Base-by-base conservation (phyloP, 2,329 filamentous ascomycete genomes). In the Colletotrichum sansevieriae region DNA sequence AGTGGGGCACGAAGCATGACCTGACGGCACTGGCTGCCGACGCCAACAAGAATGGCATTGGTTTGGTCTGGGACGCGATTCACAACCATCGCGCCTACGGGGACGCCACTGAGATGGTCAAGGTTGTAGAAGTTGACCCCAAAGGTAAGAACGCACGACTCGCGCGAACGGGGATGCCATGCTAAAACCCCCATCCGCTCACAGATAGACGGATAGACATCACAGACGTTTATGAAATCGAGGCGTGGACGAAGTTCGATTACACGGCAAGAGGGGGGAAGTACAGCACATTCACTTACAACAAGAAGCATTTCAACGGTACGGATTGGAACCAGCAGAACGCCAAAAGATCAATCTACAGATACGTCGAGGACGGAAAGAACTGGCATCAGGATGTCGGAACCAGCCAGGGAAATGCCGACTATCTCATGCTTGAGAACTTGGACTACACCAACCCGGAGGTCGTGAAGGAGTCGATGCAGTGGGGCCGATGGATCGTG, bases 341-440 rank as follows among this genome's bases (percentile, higher is more conserved):
- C 43, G 51, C 49, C 35, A 69, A 69, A 35, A 44, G 66, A 7
- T 43, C 66, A 15, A 69, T 69, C 49, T 69, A 69, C 62, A 46
- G 66, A 18, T 69, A 66, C 8, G 55, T 69, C 2, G 66, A 69
- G 37, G 63, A 60, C 13, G 66, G 66, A 4, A 69, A 69, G 49
- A 69, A 69, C 35, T 69, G 66, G 66, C 66, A 69, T 35, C 66
- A 66, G 18, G 66, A 69, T 10, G 66, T 69, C n/a, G 66, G 66
- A 13, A 43, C 35, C 3, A 65, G 56, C 43, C 65, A 69, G 39
- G 66, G 66, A 4, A 69, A 69, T 20, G 66, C 66, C 0, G 66
- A 69, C 49, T 69, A 69, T 43, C 63, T 69, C 15, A 69, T 69
- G 66, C 55, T 69, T 22, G 66, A 69, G 35, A 69, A 69, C 20